Conservation (phyloP, 768 basidiomycete genomes). For the Podaxis sp. region DNA sequence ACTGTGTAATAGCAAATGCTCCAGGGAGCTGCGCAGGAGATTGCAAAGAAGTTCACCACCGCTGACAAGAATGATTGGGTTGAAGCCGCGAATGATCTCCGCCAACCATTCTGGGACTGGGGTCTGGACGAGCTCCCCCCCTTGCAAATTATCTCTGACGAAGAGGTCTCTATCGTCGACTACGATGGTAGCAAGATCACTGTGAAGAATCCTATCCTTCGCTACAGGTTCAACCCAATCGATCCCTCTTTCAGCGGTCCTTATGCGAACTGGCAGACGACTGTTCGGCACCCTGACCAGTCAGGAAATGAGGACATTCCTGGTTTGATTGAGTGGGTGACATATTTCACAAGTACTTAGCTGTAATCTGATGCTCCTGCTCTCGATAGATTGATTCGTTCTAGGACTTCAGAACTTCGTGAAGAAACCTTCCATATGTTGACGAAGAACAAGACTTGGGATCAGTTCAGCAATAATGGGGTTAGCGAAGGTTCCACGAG, state of each 20-base stretch:
- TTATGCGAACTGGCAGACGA: conserved; percentile 28
- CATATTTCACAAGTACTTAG: background rate
- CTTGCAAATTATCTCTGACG: conserved; percentile 34
- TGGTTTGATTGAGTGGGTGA: conserved; percentile 25
- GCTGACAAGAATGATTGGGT: conserved; percentile 12
- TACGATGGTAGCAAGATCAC: conserved; percentile 27
- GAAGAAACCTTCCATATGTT: conserved; percentile 39
- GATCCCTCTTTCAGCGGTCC: conserved; percentile 27
- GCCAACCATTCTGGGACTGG: conserved; percentile 58
- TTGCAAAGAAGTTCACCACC: conserved; percentile 41
- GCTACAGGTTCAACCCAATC: conserved; percentile 35
- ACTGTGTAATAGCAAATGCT: conserved; percentile 41
- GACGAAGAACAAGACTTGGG: conserved; percentile 37
- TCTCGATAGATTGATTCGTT: conserved; percentile 11
- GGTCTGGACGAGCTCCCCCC: conserved; percentile 41
- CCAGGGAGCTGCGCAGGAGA: conserved; percentile 35
- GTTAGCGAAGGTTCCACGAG: conserved; percentile 30
- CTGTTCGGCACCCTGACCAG: conserved; percentile 28
- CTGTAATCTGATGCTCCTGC: too few species aligned
- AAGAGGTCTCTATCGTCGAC: conserved; percentile 32
- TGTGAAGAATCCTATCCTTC: conserved; percentile 34
- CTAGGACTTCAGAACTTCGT: conserved; percentile 26
- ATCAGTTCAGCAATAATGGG: conserved; percentile 47
- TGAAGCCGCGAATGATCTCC: conserved; percentile 35
- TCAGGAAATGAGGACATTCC: conserved; percentile 27